A percentile compares a stretch with the other conserved stretches of the same genome.
phyloP scores from a whole-genome alignment of 208 protist genomes.

The Herpetomonas samuelpessoai region DNA sequence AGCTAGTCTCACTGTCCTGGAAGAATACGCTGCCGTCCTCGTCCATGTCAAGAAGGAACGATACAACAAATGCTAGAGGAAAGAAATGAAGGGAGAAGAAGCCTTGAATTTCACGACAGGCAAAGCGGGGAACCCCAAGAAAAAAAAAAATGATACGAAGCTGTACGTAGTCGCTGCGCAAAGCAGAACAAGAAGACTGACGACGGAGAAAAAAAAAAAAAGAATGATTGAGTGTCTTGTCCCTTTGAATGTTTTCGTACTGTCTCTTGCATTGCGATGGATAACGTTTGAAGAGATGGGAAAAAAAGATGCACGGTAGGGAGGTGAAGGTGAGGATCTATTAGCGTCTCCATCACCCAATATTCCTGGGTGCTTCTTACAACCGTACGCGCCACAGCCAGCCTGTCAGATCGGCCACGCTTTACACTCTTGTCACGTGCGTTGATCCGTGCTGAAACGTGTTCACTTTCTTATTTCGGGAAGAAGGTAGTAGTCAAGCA shows the following conservation, averaged over 20 bases:
- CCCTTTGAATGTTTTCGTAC: neutral
- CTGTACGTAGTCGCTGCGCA: neutral
- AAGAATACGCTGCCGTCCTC: conserved; percentile 21
- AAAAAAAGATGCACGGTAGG: neutral
- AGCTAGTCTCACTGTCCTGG: neutral
- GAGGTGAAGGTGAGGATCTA: neutral
- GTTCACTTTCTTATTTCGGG: too few relatives aligned
- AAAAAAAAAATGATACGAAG: conserved; percentile 11
- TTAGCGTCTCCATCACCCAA: too few relatives aligned
- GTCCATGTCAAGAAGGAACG: neutral
- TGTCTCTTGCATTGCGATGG: neutral
- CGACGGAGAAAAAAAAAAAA: conserved; percentile 8
- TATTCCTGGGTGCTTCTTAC: too few relatives aligned
- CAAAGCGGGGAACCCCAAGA: conserved; percentile 6
- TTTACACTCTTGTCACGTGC: too few relatives aligned
- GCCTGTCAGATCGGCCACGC: too few relatives aligned
- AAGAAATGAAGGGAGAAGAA: neutral
- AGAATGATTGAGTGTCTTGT: too few relatives aligned
- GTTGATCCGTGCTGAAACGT: too few relatives aligned
- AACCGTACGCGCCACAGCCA: too few relatives aligned
- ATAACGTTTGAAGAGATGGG: neutral
- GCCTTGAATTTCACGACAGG: too few relatives aligned
- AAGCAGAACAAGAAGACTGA: conserved; percentile 10
- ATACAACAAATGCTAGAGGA: neutral
- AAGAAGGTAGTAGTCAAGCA: neutral